These are phyloP conservation scores for Colletotrichum liriopes DNA, from an alignment of 2,329 filamentous ascomycete genomes.

Conservation along the genomic window DNA sequence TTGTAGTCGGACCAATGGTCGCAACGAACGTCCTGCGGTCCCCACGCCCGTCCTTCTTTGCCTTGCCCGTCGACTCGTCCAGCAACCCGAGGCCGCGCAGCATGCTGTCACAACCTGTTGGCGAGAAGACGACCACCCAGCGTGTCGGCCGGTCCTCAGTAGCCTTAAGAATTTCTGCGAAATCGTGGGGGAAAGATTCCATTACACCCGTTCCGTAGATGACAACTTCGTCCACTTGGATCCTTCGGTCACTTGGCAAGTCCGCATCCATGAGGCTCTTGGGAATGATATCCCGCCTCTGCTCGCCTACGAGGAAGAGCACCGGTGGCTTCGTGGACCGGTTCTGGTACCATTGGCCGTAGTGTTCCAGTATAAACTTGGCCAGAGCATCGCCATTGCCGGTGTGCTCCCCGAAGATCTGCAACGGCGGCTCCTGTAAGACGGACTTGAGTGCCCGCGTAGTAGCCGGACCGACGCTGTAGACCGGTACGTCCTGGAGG, in stretches of 20 bases:
- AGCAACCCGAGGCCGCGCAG: conserved; percentile 68
- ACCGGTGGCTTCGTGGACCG: conserved; percentile 71
- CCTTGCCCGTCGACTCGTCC: conserved; percentile 62
- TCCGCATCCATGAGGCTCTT: conserved; percentile 77
- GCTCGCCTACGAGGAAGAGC: conserved; percentile 92
- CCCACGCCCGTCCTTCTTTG: conserved; percentile 45
- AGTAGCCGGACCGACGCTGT: conserved; percentile 87
- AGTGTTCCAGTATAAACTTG: conserved; percentile 84
- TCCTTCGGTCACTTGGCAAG: conserved; percentile 66
- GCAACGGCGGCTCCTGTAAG: conserved; percentile 64
- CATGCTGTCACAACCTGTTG: conserved; percentile 75
- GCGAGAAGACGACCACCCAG: conserved; percentile 85
- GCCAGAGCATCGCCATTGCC: conserved; percentile 89
- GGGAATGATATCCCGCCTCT: conserved; percentile 91
- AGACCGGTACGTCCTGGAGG: conserved; percentile 74
- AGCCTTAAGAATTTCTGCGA: conserved; percentile 66
- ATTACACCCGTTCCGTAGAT: conserved; percentile 91
- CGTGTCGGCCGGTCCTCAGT: conserved; percentile 61
- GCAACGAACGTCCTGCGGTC: conserved; percentile 75
- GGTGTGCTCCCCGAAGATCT: conserved; percentile 84
- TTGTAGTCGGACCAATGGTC: conserved; percentile 95
- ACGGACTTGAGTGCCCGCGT: conserved; percentile 79
- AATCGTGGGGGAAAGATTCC: conserved; percentile 81
- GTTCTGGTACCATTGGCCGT: conserved; percentile 68
- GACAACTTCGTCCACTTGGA: conserved; percentile 82